phyloP scores from a whole-genome alignment of 768 basidiomycete genomes.

The Mycena albidolilacea region DNA sequence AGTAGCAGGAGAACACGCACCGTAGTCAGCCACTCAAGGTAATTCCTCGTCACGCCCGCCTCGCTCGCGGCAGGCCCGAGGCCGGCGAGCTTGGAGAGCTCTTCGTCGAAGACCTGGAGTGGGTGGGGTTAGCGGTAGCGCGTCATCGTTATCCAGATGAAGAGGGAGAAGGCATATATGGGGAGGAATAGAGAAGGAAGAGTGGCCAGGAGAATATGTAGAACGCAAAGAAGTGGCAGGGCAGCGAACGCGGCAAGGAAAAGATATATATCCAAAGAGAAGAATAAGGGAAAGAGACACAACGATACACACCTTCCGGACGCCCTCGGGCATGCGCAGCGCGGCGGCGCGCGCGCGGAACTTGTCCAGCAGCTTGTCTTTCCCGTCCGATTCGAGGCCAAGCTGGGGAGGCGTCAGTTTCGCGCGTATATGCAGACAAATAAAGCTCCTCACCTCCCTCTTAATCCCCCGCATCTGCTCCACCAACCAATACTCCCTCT shows the following conservation, averaged over 20 bases:
- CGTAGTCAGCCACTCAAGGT: conserved; percentile 94
- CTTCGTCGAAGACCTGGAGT: conserved; percentile 93
- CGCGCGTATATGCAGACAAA: no score
- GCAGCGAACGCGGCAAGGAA: no score
- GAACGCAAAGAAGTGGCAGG: no score
- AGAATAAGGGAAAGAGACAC: no score
- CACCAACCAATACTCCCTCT: conserved; percentile 96
- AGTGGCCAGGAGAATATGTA: no score
- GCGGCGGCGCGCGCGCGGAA: conserved; percentile 89
- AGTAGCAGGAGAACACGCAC: conserved; percentile 49
- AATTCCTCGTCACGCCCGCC: conserved; percentile 95
- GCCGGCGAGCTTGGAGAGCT: conserved; percentile 89
- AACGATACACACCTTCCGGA: conserved; percentile 66
- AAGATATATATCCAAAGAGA: no score
- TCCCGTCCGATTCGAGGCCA: conserved; percentile 88
- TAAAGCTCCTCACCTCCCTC: conserved; percentile 89
- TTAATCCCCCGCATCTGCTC: conserved; percentile 97
- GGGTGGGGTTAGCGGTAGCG: no score
- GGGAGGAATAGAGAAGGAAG: no score
- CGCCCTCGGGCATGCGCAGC: conserved; percentile 91
- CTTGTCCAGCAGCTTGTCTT: conserved; percentile 94
- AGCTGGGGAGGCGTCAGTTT: no score
- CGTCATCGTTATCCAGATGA: no score
- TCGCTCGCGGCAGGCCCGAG: conserved; percentile 94
- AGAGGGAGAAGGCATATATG: no score